Conservation (phyloP, 345 rosid species). For the Syzygium oleosum region DNA sequence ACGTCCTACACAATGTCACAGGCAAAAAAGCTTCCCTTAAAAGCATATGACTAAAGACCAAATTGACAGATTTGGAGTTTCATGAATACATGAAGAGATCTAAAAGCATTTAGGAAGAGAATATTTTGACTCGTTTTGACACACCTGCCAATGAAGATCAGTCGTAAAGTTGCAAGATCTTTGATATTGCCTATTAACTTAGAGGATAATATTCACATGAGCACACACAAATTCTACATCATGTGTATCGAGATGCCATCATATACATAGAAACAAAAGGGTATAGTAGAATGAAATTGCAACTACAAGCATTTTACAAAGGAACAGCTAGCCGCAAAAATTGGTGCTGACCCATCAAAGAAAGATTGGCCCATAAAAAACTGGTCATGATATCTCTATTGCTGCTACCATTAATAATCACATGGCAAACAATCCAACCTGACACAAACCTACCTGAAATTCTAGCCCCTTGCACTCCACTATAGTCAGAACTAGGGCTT, state of each 20-base stretch:
- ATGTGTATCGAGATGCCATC: background rate
- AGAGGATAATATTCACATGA: background rate
- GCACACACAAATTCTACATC: background rate
- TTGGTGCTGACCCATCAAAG: background rate
- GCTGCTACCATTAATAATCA: background rate
- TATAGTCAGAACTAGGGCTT: background rate
- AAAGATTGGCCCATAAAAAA: no score
- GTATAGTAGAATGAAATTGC: background rate
- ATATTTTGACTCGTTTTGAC: background rate
- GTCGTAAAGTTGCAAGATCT: background rate
- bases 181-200: background rate
- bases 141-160: background rate
- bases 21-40: background rate
- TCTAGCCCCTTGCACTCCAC: constrained; percentile 9
- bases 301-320: background rate
- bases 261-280: background rate
- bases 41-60: background rate
- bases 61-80: background rate
- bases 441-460: constrained; percentile 1
- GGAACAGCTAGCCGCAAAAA: background rate
- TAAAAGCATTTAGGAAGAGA: background rate
- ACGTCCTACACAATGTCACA: constrained; percentile 24
- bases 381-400: background rate
- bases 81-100: background rate
- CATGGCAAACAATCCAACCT: background rate